Percentiles rank a stretch among this genome's conserved stretches.
phyloP scores from a whole-genome alignment of 495 filamentous ascomycete genomes.

The Massariosphaeria phaeospora region DNA sequence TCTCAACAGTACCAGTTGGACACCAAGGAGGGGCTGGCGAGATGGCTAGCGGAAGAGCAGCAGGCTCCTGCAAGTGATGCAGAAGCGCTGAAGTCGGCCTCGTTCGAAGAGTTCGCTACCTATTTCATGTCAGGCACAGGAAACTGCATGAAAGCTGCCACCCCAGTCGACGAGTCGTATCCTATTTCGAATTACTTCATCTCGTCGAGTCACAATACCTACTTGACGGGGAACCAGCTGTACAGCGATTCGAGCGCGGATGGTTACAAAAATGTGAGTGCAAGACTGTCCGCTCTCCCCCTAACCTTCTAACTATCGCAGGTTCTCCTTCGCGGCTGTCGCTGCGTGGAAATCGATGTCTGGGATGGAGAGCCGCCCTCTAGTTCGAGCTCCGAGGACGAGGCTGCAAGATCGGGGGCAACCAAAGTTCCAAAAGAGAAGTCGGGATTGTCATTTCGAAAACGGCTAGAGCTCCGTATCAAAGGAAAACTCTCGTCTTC shows the following conservation, averaged over 20 bases:
- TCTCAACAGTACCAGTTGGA: slow-evolving; percentile 14
- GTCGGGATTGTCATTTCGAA: slow-evolving; percentile 20
- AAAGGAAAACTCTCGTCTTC: slow-evolving; percentile 15
- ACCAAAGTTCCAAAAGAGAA: slow-evolving; percentile 25
- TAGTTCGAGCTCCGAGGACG: slow-evolving; percentile 39
- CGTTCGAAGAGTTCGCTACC: slow-evolving; percentile 16
- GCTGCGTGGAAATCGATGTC: slow-evolving; percentile 92
- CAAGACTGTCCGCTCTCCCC: neutral
- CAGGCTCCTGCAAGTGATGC: slow-evolving; percentile 2
- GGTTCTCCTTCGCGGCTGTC: slow-evolving; percentile 73
- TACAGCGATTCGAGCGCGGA: slow-evolving; percentile 75
- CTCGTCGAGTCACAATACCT: slow-evolving; percentile 91
- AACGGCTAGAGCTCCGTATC: slow-evolving; percentile 32
- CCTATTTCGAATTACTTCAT: slow-evolving; percentile 87
- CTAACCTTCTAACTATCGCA: slow-evolving; percentile 32
- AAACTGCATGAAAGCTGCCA: slow-evolving; percentile 19
- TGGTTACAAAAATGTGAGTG: slow-evolving; percentile 72
- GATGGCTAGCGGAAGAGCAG: slow-evolving; percentile 29
- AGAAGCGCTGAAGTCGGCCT: slow-evolving; percentile 21
- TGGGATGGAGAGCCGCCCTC: slow-evolving; percentile 71
- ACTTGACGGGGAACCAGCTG: slow-evolving; percentile 87
- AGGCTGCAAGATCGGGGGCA: slow-evolving; percentile 21
- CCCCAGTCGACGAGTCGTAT: slow-evolving; percentile 36
- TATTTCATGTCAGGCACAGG: slow-evolving; percentile 16
- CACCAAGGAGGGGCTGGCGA: slow-evolving; percentile 18